Evolutionary conservation across 169 alveolate species (phyloP).

Genomic region (Neospora caninum): DNA sequence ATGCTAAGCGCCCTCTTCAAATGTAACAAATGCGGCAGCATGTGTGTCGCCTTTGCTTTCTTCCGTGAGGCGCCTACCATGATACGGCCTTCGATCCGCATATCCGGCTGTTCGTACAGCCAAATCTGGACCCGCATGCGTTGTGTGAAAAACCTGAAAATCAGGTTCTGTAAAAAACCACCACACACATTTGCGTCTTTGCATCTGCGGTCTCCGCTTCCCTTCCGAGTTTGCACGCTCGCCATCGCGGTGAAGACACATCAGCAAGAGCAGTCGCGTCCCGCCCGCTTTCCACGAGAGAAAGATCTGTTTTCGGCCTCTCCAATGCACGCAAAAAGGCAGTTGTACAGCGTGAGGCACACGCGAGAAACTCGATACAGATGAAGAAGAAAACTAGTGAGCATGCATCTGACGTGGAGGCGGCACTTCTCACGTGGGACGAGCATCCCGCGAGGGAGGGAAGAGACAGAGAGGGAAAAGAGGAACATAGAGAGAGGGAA

Average conservation of each 20-base stretch:
- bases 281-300: neutral
- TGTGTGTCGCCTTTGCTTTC: neutral
- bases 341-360: neutral
- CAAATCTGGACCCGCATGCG: slow-evolving; percentile 94
- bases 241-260: too few species aligned
- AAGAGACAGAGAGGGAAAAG: too few species aligned
- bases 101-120: slow-evolving; percentile 92
- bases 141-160: slow-evolving; percentile 91
- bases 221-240: too few species aligned
- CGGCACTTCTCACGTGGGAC: too few species aligned
- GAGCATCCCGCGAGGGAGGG: too few species aligned
- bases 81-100: slow-evolving; percentile 91
- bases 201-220: neutral
- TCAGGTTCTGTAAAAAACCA: slow-evolving; percentile 85
- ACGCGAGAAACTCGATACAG: too few species aligned
- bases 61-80: slow-evolving; percentile 76
- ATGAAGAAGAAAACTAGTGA: too few species aligned
- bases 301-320: neutral
- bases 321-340: neutral
- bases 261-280: neutral
- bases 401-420: too few species aligned
- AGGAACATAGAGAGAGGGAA: neutral
- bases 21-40: neutral
- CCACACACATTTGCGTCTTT: neutral
- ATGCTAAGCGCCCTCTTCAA: too few species aligned